Percentiles rank a stretch among this genome's conserved stretches.
Evolutionary conservation across 495 filamentous ascomycete genomes (phyloP).

Genomic region (Cercophora samala): DNA sequence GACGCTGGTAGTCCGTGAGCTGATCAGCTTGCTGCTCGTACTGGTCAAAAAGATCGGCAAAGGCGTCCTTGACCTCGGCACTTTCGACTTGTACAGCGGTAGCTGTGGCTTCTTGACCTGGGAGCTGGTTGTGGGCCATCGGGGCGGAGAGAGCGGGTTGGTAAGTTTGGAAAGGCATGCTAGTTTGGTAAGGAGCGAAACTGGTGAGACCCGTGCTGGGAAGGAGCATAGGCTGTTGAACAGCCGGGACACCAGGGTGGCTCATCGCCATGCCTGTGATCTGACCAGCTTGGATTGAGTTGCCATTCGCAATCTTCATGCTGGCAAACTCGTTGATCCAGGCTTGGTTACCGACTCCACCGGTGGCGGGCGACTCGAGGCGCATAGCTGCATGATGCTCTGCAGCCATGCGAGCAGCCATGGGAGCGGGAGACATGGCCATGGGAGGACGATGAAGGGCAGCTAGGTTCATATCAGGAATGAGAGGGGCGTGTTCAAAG

Average conservation of each 20-base stretch:
- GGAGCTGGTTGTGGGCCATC: conserved; percentile 3
- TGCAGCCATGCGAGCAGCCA: conserved; percentile 9
- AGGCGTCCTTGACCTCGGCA: conserved; percentile 25
- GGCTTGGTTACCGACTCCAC: conserved; percentile 15
- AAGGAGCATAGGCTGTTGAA: background rate
- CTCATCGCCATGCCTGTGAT: background rate
- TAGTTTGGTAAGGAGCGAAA: background rate
- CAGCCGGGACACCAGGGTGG: background rate
- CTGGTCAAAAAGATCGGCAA: conserved; percentile 30
- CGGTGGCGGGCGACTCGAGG: conserved; percentile 18
- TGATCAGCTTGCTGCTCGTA: conserved; percentile 24
- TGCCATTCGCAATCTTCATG: conserved; percentile 23
- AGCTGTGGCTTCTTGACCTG: conserved; percentile 4
- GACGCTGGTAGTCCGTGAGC: conserved; percentile 24
- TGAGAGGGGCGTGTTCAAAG: background rate
- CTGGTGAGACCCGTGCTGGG: background rate
- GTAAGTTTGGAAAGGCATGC: conserved; percentile 1
- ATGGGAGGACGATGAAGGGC: conserved; percentile 3
- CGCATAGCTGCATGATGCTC: conserved; percentile 9
- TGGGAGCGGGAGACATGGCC: conserved; percentile 9
- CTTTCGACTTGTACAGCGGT: conserved; percentile 15
- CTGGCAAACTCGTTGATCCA: conserved; percentile 32
- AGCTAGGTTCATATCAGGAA: background rate
- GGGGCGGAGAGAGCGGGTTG: conserved; percentile 5
- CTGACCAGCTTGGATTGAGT: background rate